These are phyloP conservation scores for Wilhelminamyces savonicus DNA, from an alignment of 805 yeast species.

Conservation along the genomic window DNA sequence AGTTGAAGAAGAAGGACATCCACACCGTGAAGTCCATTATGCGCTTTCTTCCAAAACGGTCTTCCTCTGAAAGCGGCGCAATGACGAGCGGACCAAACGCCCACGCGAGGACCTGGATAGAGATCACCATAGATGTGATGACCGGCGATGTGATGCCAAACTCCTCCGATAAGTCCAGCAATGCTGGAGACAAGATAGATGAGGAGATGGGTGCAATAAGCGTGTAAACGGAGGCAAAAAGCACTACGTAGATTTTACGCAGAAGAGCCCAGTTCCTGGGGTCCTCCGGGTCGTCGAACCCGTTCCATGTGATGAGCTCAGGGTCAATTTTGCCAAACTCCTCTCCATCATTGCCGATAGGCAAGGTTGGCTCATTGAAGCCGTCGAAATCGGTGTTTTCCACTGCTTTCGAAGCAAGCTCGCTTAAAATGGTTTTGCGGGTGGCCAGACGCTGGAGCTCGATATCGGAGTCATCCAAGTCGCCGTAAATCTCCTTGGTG, in stretches of 20 bases:
- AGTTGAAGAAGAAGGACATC: constrained; percentile 26
- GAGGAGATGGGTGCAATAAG: constrained; percentile 37
- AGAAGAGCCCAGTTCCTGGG: constrained; percentile 28
- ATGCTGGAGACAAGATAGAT: constrained; percentile 34
- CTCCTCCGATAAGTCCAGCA: constrained; percentile 20
- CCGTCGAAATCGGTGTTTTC: constrained; percentile 2
- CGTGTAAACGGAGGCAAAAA: constrained; percentile 28
- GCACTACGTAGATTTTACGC: constrained; percentile 15
- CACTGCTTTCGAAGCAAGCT: no score
- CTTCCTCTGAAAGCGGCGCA: constrained; percentile 34
- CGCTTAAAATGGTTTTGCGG: constrained; percentile 22
- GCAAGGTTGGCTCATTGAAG: constrained; percentile 10
- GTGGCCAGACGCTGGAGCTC: constrained; percentile 24
- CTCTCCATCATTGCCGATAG: constrained; percentile 22
- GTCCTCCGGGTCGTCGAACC: constrained; percentile 23
- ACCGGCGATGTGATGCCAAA: constrained; percentile 19
- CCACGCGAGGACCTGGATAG: constrained; percentile 34
- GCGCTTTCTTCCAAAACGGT: constrained; percentile 28
- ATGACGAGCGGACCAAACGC: constrained; percentile 34
- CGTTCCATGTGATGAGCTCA: constrained; percentile 31
- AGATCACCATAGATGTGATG: constrained; percentile 25
- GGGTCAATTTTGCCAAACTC: constrained; percentile 30
- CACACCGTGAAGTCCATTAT: constrained; percentile 29
- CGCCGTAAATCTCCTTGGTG: constrained; percentile 27
- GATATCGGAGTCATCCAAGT: constrained; percentile 22